These are phyloP conservation scores for Cercospora beticola DNA, from an alignment of 2,329 filamentous ascomycete genomes.

Conservation along the genomic window DNA sequence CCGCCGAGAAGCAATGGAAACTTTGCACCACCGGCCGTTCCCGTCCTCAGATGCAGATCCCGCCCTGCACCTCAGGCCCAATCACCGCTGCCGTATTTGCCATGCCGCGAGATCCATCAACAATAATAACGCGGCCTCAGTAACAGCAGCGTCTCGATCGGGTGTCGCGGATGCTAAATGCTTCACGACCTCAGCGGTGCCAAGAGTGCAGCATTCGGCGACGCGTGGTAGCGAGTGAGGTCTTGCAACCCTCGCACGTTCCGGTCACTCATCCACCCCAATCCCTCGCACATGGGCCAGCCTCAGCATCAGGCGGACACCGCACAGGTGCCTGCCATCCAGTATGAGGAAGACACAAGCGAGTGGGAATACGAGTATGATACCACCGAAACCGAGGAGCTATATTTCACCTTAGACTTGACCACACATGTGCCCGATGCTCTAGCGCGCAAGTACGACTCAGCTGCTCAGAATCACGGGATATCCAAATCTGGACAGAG, in stretches of 20 bases:
- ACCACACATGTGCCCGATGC: slow-evolving; percentile 42
- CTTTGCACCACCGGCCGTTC: background rate
- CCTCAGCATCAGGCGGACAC: slow-evolving; percentile 8
- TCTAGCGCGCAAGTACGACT: slow-evolving; percentile 19
- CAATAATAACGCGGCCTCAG: background rate
- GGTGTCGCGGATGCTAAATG: background rate
- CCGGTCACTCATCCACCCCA: background rate
- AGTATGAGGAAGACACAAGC: background rate
- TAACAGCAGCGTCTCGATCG: background rate
- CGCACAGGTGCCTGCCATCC: background rate
- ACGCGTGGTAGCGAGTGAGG: background rate
- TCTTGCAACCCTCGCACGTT: background rate
- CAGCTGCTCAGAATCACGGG: slow-evolving; percentile 1
- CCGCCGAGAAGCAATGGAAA: background rate
- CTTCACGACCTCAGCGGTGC: background rate
- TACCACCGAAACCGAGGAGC: slow-evolving; percentile 57
- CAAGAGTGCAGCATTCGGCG: background rate
- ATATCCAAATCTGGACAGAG: background rate
- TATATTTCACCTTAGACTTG: slow-evolving; percentile 62
- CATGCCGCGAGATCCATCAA: slow-evolving; percentile 1
- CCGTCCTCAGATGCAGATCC: background rate
- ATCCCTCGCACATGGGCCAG: slow-evolving; percentile 10
- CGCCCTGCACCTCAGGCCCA: background rate
- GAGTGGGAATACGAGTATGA: slow-evolving; percentile 65
- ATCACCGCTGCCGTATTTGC: background rate